These are phyloP conservation scores for Pseudogymnoascus sp. DNA, from an alignment of 2,329 filamentous ascomycete species.

Conservation along the genomic window DNA sequence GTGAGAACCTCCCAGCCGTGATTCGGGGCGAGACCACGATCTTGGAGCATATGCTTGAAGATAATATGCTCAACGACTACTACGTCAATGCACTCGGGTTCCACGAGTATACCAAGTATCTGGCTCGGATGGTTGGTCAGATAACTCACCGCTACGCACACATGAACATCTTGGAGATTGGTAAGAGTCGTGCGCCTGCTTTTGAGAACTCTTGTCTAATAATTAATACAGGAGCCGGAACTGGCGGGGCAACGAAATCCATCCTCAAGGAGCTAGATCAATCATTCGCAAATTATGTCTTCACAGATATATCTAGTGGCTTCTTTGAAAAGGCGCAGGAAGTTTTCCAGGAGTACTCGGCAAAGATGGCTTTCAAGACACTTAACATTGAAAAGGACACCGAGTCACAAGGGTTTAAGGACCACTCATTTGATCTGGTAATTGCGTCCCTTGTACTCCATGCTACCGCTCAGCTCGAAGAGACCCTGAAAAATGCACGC, in stretches of 20 bases:
- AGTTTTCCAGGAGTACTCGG: conserved; percentile 18
- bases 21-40: conserved; percentile 11
- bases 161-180: conserved; percentile 33
- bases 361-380: conserved; percentile 27
- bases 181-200: conserved; percentile 8
- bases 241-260: conserved; percentile 26
- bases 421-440: conserved; percentile 32
- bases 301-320: conserved; percentile 21
- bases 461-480: conserved; percentile 26
- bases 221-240: conserved; percentile 8
- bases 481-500: conserved; percentile 28
- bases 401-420: conserved; percentile 27
- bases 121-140: conserved; percentile 11
- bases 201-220: background rate
- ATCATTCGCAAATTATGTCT: conserved; percentile 19
- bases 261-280: conserved; percentile 14
- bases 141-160: conserved; percentile 28
- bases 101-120: background rate
- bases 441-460: conserved; percentile 34
- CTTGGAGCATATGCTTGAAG: conserved; percentile 9
- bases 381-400: conserved; percentile 29
- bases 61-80: conserved; percentile 11
- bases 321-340: conserved; percentile 31
- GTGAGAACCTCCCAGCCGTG: conserved; percentile 11
- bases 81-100: conserved; percentile 12